Percentiles rank a stretch among this genome's conserved stretches.
phyloP scores from a whole-genome alignment of 2,329 filamentous ascomycete species.

The Fusarium torulosum region DNA sequence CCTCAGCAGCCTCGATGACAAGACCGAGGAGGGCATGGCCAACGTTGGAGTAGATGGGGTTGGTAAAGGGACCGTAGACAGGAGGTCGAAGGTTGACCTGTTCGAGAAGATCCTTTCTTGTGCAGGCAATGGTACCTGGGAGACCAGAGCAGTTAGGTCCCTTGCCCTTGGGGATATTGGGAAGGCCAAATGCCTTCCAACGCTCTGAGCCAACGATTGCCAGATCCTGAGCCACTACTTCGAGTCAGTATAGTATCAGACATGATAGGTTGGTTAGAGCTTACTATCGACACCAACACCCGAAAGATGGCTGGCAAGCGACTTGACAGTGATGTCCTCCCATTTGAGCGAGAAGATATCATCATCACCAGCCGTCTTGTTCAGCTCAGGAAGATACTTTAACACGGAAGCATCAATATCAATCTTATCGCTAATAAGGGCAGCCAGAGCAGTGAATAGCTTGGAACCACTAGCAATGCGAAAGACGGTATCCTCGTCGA shows the following conservation, averaged over 20 bases:
- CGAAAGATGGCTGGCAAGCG: constrained; percentile 60
- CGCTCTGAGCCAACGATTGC: constrained; percentile 42
- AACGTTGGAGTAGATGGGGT: constrained; percentile 63
- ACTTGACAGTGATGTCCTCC: constrained; percentile 61
- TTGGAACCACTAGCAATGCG: constrained; percentile 54
- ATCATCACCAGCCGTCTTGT: constrained; percentile 43
- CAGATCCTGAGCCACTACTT: constrained; percentile 52
- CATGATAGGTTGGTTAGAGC: rapidly evolving
- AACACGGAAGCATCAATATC: constrained; percentile 59
- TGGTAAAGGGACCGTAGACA: constrained; percentile 58
- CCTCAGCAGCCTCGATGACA: constrained; percentile 59
- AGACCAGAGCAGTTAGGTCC: constrained; percentile 54
- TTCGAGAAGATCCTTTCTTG: constrained; percentile 46
- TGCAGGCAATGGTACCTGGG: constrained; percentile 51
- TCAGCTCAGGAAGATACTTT: constrained; percentile 59
- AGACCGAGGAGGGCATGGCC: constrained; percentile 60
- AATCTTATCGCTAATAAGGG: constrained; percentile 49
- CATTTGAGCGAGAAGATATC: constrained; percentile 56
- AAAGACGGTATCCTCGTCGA: constrained; percentile 53
- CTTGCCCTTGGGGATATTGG: constrained; percentile 47
- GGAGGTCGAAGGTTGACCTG: constrained; percentile 52
- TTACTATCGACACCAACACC: constrained; percentile 57
- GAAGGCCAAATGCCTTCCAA: constrained; percentile 52
- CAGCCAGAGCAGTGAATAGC: constrained; percentile 51
- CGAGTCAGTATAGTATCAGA: constrained; percentile 1